Base-by-base conservation (phyloP, 164 flowering plant species). In the Santalum album region DNA sequence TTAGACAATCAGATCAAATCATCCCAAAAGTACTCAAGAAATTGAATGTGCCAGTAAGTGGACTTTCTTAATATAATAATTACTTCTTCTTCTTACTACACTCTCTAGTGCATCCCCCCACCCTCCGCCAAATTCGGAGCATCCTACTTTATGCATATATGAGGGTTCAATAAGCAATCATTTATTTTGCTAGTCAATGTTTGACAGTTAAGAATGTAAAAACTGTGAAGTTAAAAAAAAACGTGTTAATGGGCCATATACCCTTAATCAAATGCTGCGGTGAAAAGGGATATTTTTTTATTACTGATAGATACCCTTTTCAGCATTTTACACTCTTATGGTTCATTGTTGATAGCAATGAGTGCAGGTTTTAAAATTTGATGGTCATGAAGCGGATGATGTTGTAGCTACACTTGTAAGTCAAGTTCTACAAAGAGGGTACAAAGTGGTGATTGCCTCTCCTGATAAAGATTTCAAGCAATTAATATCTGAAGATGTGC, bases 391-490 rank as follows among this genome's bases (percentile, higher is more conserved):
- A 74, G 99, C 99, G 25, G 99, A 92, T 72, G 99, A 92, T 74
- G 96, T 89, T 45, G 72, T 92, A 10, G 99, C 99, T 50, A 85
- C 97, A 18, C 88, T 92, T 60, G 83, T 66, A 12, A 78, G 57
- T 26, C 83, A 89, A 75, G 94, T 69, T 66, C 49, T 81, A 25
- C 59, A 68, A 48, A 71, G 64, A 65, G 91, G 94, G 35, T 64
- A 68, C 40, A 67, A 74, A 25, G 94, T 69, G 44, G 96, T 87
- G 29, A 73, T 92, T 63, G 99, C 90, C 38, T 92, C 99, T 24
- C 99, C 94, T 47, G 99, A 89, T 72, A 92, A 92, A 75, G 99
- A 92, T 73, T 92, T 92, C 67, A 89, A 82, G 79, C 99, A 92
- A 66, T 64, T 92, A 66, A 75, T 92, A 65, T 85, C 96, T 56